Evolutionary conservation across 148 eudicot genomes (phyloP).

Genomic region (Arbutus unedo): DNA sequence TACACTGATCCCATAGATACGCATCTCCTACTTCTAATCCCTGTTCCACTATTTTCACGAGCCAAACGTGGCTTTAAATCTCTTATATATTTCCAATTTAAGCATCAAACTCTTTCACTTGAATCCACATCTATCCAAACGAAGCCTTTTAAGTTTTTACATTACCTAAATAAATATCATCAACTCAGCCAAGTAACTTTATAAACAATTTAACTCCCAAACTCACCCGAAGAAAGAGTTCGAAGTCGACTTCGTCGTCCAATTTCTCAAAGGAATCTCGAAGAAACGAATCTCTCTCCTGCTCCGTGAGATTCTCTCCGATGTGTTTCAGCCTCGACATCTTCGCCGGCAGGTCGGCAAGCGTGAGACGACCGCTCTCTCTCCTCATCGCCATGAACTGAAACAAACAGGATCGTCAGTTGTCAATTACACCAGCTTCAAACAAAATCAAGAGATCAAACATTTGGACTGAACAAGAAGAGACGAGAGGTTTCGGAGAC

Average conservation of each 20-base stretch:
- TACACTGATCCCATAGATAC: no score
- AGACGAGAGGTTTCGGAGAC: not conserved
- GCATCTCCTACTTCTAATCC: no score
- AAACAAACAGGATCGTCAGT: slow-evolving; percentile 17
- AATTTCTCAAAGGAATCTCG: slow-evolving; percentile 54
- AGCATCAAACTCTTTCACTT: not conserved
- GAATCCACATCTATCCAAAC: not conserved
- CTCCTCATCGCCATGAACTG: slow-evolving; percentile 82
- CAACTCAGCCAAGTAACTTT: not conserved
- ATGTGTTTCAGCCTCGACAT: slow-evolving; percentile 87
- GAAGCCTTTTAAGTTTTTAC: not conserved
- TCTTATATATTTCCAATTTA: not conserved
- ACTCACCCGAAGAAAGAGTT: slow-evolving; percentile 84
- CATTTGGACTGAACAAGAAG: not conserved
- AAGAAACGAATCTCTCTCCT: slow-evolving; percentile 74
- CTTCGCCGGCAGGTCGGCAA: slow-evolving; percentile 73
- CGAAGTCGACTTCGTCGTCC: slow-evolving; percentile 84
- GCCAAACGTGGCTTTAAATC: no score
- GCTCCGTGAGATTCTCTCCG: slow-evolving; percentile 77
- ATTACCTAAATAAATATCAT: not conserved
- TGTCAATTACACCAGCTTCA: not conserved
- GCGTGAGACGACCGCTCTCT: slow-evolving; percentile 77
- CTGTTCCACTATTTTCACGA: no score
- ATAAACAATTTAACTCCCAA: not conserved
- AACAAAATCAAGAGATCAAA: slow-evolving; percentile 6